Percentiles rank a stretch among this genome's conserved stretches.
These are phyloP conservation scores for Metschnikowia continentalis DNA, from an alignment of 805 yeast species.

Conservation along the genomic window DNA sequence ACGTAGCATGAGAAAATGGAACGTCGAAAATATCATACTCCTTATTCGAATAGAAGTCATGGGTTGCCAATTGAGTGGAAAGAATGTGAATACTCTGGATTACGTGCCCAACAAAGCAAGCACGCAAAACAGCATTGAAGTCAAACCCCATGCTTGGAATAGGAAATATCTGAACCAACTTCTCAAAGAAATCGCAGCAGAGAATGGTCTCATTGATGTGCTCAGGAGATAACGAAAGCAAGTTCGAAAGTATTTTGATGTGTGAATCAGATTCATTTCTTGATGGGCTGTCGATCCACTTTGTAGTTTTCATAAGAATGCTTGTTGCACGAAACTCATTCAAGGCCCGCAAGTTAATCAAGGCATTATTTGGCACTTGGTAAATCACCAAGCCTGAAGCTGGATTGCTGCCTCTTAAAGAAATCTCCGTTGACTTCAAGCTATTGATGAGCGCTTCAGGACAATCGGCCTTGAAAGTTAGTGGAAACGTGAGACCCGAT, in stretches of 20 bases:
- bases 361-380: slow-evolving; percentile 58
- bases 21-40: slow-evolving; percentile 33
- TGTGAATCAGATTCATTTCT: slow-evolving; percentile 26
- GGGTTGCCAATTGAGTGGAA: slow-evolving; percentile 23
- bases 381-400: slow-evolving; percentile 44
- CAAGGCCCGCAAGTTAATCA: slow-evolving; percentile 54
- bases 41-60: slow-evolving; percentile 22
- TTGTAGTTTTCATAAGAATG: slow-evolving; percentile 29
- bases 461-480: slow-evolving; percentile 32
- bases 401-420: slow-evolving; percentile 48
- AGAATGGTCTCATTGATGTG: slow-evolving; percentile 32
- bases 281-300: slow-evolving; percentile 31
- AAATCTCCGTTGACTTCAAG: slow-evolving; percentile 61
- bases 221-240: slow-evolving; percentile 31
- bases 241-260: slow-evolving; percentile 29
- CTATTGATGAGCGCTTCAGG: slow-evolving; percentile 47
- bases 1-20: slow-evolving; percentile 27
- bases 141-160: slow-evolving; percentile 40
- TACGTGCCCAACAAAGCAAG: slow-evolving; percentile 51
- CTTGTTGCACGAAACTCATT: slow-evolving; percentile 37
- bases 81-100: slow-evolving; percentile 40
- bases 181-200: slow-evolving; percentile 49
- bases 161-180: slow-evolving; percentile 48
- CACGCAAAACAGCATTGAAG: slow-evolving; percentile 44
- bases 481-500: slow-evolving; percentile 37